phyloP scores from a whole-genome alignment of 345 rosid genomes.

The Salix exigua region DNA sequence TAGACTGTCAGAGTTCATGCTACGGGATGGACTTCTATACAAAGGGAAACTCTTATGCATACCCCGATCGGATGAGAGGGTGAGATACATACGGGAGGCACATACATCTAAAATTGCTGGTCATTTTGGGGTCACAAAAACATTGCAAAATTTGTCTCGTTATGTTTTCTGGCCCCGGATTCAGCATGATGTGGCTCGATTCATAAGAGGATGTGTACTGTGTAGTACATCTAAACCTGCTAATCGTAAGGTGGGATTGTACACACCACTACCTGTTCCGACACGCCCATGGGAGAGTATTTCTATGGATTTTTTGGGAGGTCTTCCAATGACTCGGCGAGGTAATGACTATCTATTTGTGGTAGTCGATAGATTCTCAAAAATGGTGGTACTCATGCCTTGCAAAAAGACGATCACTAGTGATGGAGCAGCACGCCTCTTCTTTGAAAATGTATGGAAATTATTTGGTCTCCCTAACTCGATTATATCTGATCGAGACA shows the following conservation, averaged over 20 bases:
- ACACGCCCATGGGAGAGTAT: not conserved
- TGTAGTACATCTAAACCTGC: not conserved
- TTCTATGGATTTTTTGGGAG: not conserved
- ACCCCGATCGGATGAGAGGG: not conserved
- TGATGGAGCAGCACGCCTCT: not conserved
- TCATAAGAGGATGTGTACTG: not conserved
- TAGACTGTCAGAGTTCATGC: not conserved
- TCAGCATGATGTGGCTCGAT: not conserved
- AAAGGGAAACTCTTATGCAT: not conserved
- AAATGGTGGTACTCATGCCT: not conserved
- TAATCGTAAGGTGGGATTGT: not conserved
- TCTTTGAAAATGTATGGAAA: not conserved
- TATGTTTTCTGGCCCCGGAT: not conserved
- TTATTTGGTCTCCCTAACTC: not conserved
- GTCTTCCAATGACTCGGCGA: not conserved
- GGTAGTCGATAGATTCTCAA: not conserved
- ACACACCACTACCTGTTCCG: not conserved
- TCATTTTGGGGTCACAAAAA: not conserved
- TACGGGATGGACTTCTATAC: not conserved
- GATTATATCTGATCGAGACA: not conserved
- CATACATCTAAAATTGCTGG: not conserved
- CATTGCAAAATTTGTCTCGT: not conserved
- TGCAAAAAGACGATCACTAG: not conserved
- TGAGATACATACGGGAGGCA: not conserved
- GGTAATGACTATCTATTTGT: not conserved